Percentiles rank a stretch among this genome's conserved stretches.
phyloP scores from a whole-genome alignment of 305 asterid genomes.

The Euphrasia arctica region DNA sequence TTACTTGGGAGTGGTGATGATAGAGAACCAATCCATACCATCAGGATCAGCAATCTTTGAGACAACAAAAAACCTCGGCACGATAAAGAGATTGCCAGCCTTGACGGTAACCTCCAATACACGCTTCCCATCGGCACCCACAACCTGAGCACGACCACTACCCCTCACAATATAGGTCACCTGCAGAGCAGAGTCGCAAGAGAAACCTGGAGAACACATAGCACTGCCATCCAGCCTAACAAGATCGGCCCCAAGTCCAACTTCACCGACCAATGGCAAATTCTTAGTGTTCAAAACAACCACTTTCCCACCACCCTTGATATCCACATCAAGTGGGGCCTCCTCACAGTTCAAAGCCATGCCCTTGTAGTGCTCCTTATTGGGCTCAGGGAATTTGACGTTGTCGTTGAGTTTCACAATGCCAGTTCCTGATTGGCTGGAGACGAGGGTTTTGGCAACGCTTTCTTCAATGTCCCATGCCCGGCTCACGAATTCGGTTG shows the following conservation, averaged over 20 bases:
- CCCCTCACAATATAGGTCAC: constrained; percentile 84
- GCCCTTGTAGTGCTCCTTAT: constrained; percentile 44
- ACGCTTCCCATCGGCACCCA: constrained; percentile 73
- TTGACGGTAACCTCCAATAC: constrained; percentile 59
- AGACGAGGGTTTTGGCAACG: constrained; percentile 33
- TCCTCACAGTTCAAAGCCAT: constrained; percentile 61
- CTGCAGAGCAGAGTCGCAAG: constrained; percentile 87
- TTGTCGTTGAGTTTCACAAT: constrained; percentile 40
- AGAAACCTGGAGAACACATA: constrained; percentile 94
- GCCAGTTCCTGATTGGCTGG: constrained; percentile 35
- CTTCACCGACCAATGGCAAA: constrained; percentile 79
- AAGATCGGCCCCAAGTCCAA: constrained; percentile 76
- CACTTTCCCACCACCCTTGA: constrained; percentile 71
- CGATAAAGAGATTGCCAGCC: constrained; percentile 73
- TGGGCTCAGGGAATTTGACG: constrained; percentile 49
- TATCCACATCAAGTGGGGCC: constrained; percentile 71
- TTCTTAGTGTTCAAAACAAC: constrained; percentile 81
- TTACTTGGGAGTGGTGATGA: constrained; percentile 86
- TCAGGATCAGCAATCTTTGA: constrained; percentile 76
- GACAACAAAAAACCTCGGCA: constrained; percentile 81
- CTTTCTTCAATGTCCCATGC: constrained; percentile 79
- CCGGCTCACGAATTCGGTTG: constrained; percentile 67
- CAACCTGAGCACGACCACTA: constrained; percentile 77
- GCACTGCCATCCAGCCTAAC: constrained; percentile 70
- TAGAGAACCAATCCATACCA: constrained; percentile 94